Conservation (phyloP, 1,139 yeast species). For the Candida gigantensis region DNA sequence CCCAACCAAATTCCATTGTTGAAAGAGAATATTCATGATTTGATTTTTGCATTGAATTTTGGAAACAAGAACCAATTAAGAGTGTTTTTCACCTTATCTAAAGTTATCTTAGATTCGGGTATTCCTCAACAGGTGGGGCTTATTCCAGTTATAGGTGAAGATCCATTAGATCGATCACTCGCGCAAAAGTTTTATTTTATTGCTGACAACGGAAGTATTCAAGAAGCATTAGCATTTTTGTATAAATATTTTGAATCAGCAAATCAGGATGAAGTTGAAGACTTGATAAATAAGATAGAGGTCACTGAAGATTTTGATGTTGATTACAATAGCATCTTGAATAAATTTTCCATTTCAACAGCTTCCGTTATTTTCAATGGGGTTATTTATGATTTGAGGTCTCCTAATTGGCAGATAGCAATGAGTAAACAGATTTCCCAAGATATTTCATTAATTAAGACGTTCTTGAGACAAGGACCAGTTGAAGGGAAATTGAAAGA, state of each 20-base stretch:
- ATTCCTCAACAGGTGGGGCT: conserved; percentile 83
- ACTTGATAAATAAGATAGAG: conserved; percentile 25
- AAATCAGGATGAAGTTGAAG: conserved; percentile 26
- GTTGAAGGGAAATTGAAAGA: conserved; percentile 27
- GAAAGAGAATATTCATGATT: conserved; percentile 72
- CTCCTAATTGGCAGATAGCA: conserved; percentile 40
- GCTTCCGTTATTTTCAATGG: conserved; percentile 77
- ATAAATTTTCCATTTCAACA: conserved; percentile 38
- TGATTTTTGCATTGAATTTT: conserved; percentile 71
- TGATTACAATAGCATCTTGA: conserved; percentile 25
- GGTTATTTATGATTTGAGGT: conserved; percentile 46
- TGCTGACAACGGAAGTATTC: conserved; percentile 28
- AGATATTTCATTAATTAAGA: conserved; percentile 34
- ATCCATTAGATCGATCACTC: conserved; percentile 28
- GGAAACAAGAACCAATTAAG: conserved; percentile 49
- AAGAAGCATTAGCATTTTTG: conserved; percentile 44
- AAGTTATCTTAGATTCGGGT: conserved; percentile 54
- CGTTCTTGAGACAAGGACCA: conserved; percentile 22
- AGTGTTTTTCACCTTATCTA: conserved; percentile 49
- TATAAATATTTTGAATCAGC: conserved; percentile 37
- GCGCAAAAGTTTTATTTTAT: conserved; percentile 39
- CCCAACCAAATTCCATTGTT: conserved; percentile 70
- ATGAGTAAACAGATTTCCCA: conserved; percentile 42
- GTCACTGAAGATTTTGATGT: conserved; percentile 21
- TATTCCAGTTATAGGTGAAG: conserved; percentile 54